phyloP scores from a whole-genome alignment of 2,329 filamentous ascomycete species.

The Boeremia lycopersici region DNA sequence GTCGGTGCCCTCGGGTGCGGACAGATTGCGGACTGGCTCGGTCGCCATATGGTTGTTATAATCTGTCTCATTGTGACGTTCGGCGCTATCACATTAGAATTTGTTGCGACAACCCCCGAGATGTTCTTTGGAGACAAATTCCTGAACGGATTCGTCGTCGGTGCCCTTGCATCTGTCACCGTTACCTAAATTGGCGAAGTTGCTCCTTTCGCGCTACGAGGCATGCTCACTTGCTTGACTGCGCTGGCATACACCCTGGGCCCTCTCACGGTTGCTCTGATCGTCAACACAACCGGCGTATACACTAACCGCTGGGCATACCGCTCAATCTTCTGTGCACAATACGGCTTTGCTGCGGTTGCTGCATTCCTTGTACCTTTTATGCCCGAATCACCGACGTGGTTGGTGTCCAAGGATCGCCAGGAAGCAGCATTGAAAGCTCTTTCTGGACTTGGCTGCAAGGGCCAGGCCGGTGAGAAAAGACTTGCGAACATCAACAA shows the following conservation, averaged over 20 bases:
- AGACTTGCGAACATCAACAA: slow-evolving; percentile 31
- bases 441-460: slow-evolving; percentile 29
- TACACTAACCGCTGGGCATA: slow-evolving; percentile 52
- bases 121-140: slow-evolving; percentile 54
- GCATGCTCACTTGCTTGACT: slow-evolving; percentile 47
- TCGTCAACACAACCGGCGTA: slow-evolving; percentile 41
- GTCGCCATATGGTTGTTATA: slow-evolving; percentile 44
- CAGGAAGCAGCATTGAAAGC: slow-evolving; percentile 60
- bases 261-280: slow-evolving; percentile 44
- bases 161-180: slow-evolving; percentile 48
- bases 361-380: slow-evolving; percentile 31
- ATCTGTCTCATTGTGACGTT: slow-evolving; percentile 46
- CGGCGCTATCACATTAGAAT: slow-evolving; percentile 50
- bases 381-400: slow-evolving; percentile 62
- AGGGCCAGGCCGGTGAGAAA: slow-evolving; percentile 19
- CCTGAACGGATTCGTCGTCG: slow-evolving; percentile 51
- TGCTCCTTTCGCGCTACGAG: slow-evolving; percentile 48
- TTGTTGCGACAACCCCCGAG: slow-evolving; percentile 50
- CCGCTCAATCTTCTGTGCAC: slow-evolving; percentile 49
- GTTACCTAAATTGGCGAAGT: slow-evolving; percentile 50
- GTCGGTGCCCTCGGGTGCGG: slow-evolving; percentile 45
- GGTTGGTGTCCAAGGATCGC: slow-evolving; percentile 68
- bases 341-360: slow-evolving; percentile 51
- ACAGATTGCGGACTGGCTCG: slow-evolving; percentile 47
- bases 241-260: slow-evolving; percentile 52